Conservation (phyloP, 1,139 yeast genomes). For the Magnusiomyces fungicola region DNA sequence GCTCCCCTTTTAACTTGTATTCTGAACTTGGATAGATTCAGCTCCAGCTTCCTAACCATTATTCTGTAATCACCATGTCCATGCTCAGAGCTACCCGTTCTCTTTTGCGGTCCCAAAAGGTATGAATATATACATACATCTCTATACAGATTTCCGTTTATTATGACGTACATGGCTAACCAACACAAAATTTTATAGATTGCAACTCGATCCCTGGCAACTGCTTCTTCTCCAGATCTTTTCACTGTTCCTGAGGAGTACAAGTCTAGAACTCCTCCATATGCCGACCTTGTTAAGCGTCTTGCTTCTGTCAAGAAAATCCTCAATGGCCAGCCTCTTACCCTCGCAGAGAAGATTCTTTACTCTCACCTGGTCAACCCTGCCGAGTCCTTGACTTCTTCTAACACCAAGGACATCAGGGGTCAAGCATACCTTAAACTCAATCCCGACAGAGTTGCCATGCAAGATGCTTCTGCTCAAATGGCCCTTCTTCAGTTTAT, state of each 20-base stretch:
- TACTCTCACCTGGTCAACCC: conserved; percentile 87
- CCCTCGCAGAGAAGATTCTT: conserved; percentile 87
- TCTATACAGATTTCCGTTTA: not conserved
- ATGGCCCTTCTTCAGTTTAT: conserved; percentile 94
- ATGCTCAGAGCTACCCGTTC: conserved; percentile 3
- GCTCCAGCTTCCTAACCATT: not conserved
- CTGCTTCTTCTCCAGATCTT: conserved; percentile 9
- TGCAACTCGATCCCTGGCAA: conserved; percentile 8
- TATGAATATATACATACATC: not conserved
- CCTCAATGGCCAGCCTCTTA: conserved; percentile 65
- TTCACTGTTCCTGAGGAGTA: conserved; percentile 52
- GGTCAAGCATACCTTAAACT: conserved; percentile 83
- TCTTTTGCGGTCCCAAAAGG: conserved; percentile 1
- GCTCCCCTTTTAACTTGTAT: no score
- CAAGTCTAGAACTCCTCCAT: conserved; percentile 77
- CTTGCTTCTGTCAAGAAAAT: conserved; percentile 56
- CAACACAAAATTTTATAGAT: no score
- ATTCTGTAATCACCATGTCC: not conserved
- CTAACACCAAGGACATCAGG: conserved; percentile 46
- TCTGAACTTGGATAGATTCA: not conserved
- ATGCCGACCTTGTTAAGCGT: conserved; percentile 61
- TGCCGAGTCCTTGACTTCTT: conserved; percentile 58
- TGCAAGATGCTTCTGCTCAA: conserved; percentile 99
- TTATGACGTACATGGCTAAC: no score
- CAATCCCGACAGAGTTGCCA: conserved; percentile 96